Evolutionary conservation across 2,329 filamentous ascomycete genomes (phyloP), one percentile per base, ranked within the genome.

Genomic region (Scytalidium lignicola): DNA sequence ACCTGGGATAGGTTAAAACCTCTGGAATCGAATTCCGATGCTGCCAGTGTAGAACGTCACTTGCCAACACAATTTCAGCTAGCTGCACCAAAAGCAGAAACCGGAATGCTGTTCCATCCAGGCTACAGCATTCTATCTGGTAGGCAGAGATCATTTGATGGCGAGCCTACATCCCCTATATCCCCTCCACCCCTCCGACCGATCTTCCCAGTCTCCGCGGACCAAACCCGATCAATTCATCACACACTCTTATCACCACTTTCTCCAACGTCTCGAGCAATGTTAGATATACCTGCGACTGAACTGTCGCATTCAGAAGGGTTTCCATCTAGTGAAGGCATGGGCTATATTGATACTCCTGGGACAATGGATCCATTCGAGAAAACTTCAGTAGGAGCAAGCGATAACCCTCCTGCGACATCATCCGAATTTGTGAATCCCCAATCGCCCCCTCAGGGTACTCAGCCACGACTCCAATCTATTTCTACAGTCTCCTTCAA

Each of bases 1-100:
- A 61, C 62, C 4, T 72, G 67, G 67, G 67, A 68, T 32, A 53
- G 65, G 6, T 53, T 72, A 1, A 65, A 63, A 29, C 62, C 65
- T 0, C 57, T 71, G 17, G 64, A 69, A 39, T 59, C 64, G 3
- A 65, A 69, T 49, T 61, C 65, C 2, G 67, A 70, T 47, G 64
- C 67, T 1, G 63, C 70, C 42, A 66, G 66, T 45, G 61, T 69
- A 7, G 67, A 70, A 53, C 53, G 68, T 28, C 68, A 72, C 51
- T 48, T 67, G 9, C 61, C 65, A 6, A 63, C 59, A 2, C 62
- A 65, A 39, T 70, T 70, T 48, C 65, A 66, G 46, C 48, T 68
- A 17, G 41, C 44, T 7, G 59, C 65, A 7, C 64, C 65, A 12
- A 68, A 65, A 52, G n/a, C 46, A 1, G 60, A 63, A 13, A 53